Conservation (phyloP, 768 basidiomycete species). For the Trametes elegans region DNA sequence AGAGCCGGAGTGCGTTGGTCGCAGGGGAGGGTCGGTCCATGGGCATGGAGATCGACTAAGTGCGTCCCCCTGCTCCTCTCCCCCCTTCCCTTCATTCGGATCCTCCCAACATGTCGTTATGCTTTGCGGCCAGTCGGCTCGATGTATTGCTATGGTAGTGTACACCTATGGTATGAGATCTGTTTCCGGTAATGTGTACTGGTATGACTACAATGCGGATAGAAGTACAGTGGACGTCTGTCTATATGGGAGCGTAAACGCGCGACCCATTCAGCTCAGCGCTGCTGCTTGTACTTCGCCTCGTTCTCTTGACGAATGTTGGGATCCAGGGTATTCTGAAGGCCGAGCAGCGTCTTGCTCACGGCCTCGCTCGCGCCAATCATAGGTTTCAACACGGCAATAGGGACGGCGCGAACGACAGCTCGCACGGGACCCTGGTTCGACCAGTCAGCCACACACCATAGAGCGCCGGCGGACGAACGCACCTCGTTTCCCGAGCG, state of each 20-base stretch:
- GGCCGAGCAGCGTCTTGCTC: conserved; percentile 89
- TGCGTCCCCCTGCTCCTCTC: background rate
- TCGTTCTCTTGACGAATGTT: conserved; percentile 77
- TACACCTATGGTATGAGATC: conserved; percentile 21
- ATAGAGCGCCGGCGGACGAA: conserved; percentile 5
- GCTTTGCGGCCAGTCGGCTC: conserved; percentile 14
- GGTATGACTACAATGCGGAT: conserved; percentile 22
- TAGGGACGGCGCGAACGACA: conserved; percentile 95
- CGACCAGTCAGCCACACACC: conserved; percentile 1
- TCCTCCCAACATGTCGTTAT: conserved; percentile 10
- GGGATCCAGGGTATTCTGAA: conserved; percentile 92
- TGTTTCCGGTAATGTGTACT: conserved; percentile 15
- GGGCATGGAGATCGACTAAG: conserved; percentile 86
- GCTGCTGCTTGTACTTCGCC: conserved; percentile 91
- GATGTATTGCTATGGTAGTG: conserved; percentile 23
- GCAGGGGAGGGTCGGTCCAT: conserved; percentile 84
- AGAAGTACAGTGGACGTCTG: conserved; percentile 14
- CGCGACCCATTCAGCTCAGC: conserved; percentile 34
- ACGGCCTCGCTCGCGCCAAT: conserved; percentile 97
- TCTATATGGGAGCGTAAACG: background rate
- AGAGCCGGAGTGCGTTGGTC: conserved; percentile 69
- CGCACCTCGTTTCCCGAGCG: conserved; percentile 85
- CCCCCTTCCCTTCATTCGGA: background rate
- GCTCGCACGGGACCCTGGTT: conserved; percentile 85
- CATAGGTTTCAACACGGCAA: conserved; percentile 96